phyloP scores from a whole-genome alignment of 2,329 filamentous ascomycete species.

The Whalleya microplaca region DNA sequence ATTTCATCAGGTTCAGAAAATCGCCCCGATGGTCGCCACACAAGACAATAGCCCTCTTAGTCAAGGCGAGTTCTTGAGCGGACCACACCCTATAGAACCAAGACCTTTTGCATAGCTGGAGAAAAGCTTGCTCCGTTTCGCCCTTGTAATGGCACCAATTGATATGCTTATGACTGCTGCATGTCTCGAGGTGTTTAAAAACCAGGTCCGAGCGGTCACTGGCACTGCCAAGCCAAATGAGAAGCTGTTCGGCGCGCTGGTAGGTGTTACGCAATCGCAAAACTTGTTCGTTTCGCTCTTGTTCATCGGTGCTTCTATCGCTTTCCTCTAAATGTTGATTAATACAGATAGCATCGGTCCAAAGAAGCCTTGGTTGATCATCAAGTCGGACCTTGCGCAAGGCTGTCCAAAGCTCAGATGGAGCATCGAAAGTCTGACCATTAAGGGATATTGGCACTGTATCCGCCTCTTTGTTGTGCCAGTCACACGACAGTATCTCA shows the following conservation, averaged over 20 bases:
- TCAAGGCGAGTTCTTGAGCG: constrained; percentile 10
- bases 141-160: constrained; percentile 20
- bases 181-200: constrained; percentile 18
- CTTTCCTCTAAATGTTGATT: constrained; percentile 4
- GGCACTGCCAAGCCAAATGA: constrained; percentile 16
- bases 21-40: constrained; percentile 9
- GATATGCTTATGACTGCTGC: constrained; percentile 10
- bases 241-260: constrained; percentile 3
- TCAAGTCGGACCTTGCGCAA: constrained; percentile 9
- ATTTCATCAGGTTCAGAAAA: constrained; percentile 10
- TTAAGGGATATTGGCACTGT: constrained; percentile 13
- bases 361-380: constrained; percentile 6
- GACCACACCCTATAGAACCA: constrained; percentile 13
- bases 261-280: constrained; percentile 5
- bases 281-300: constrained; percentile 1
- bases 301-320: not conserved
- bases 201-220: constrained; percentile 15
- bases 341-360: constrained; percentile 16
- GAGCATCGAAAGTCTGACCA: constrained; percentile 8
- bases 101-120: constrained; percentile 5
- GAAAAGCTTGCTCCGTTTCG: constrained; percentile 9
- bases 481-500: constrained; percentile 19
- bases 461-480: constrained; percentile 2
- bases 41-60: constrained; percentile 1
- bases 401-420: constrained; percentile 7